Evolutionary conservation across 2,329 filamentous ascomycete genomes (phyloP).

Genomic region (Colletotrichum lupini): DNA sequence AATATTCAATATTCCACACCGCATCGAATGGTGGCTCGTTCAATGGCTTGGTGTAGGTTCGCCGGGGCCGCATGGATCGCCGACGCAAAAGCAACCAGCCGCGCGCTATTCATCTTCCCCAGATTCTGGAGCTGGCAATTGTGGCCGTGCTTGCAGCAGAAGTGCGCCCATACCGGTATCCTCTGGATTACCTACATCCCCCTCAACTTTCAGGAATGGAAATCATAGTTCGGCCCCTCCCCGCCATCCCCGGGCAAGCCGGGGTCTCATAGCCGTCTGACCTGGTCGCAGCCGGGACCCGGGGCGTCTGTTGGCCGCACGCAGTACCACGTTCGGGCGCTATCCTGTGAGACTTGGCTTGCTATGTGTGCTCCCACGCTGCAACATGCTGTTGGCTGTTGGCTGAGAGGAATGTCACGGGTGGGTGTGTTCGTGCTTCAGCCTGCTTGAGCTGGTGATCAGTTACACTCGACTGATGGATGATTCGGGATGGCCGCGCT

Average conservation of each 20-base stretch:
- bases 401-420: not conserved
- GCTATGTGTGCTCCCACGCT: not conserved
- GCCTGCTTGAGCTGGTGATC: not conserved
- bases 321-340: not conserved
- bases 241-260: not conserved
- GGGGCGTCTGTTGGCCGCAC: not conserved
- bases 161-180: not conserved
- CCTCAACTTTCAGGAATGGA: not conserved
- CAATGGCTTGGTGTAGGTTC: not conserved
- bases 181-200: no score
- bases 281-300: conserved; percentile 11
- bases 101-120: conserved; percentile 18
- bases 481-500: not conserved
- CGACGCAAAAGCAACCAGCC: conserved; percentile 15
- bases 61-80: conserved; percentile 23
- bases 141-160: conserved; percentile 19
- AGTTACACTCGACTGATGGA: conserved; percentile 2
- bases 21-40: not conserved
- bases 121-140: not conserved
- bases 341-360: not conserved
- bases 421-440: not conserved
- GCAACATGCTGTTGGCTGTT: not conserved
- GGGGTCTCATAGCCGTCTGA: not conserved
- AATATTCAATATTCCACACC: not conserved
- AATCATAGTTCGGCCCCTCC: not conserved